Base-by-base conservation (phyloP, 2,329 filamentous ascomycete species). In the Cercospora beticola region DNA sequence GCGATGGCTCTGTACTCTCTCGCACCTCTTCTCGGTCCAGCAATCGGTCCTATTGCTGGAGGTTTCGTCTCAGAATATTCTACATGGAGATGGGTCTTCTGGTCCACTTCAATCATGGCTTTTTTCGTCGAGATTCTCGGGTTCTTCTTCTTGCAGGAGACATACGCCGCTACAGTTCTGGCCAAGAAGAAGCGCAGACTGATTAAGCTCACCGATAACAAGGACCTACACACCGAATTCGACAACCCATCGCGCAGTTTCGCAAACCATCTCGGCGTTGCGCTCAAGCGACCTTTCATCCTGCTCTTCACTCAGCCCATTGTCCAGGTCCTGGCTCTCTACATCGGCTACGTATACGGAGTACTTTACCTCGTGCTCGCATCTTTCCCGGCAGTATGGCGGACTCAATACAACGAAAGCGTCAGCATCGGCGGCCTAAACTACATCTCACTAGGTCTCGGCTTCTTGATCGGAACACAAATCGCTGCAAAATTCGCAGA, bases 21-120 rank as follows among this genome's bases (percentile, higher is more conserved):
- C 0, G 86, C 85, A 1, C 89, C 89, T 0, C 81, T 92, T 0
- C 83, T 91, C 0, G 89, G 89, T 0, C 89, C 89, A 3, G 87
- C 87, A 0, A 80, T 90, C 4, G 89, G 89, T 0, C 90, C 89
- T 0, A 86, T 92, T 1, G 84, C 85, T 0, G 89, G 89, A 9
- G 89, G 87, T 0, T 91, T 88, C 75, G 88, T 92, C 26, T 83
- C 88, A 0, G 80, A 89, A 73, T 82, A 86, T 70, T 87, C 85
- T 7, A 88, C 85, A 0, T 93, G 91, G 91, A 85, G 90, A 46
- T 93, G 90, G 90, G 86, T 88, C 7, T 93, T 92, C 80, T 91
- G 86, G 79, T 83, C 87, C 0, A 90, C 88, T 0, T 87, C 87
- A 0, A 89, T 92, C 66, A 82, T 82, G 26, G 87, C 88, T 66